Base-by-base conservation (phyloP, 1,284 basidiomycete species). In the Limonomyces culmigenus region DNA sequence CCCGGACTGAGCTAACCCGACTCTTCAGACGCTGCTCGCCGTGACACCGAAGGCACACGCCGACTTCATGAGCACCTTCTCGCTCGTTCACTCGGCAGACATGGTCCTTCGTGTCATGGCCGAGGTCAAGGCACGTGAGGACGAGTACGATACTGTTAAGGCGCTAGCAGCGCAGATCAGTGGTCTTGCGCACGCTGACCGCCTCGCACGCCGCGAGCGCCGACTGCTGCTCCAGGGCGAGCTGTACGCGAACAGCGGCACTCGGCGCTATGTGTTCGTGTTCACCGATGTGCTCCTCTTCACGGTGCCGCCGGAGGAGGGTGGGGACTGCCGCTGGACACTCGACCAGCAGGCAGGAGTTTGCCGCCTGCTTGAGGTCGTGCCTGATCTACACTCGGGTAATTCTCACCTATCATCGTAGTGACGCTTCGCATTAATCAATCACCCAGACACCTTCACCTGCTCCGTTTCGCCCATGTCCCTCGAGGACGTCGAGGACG, bases 101-200 rank as follows among this genome's bases (percentile, higher is more conserved):
- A 57, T 73, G 42, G 66, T 78, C 23, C 71, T 89, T 35, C 65
- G 70, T 17, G 74, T 78, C 2, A 67, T 93, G 54, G 73, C 75
- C 35, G 83, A 87, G 43, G 81, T 88, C 42, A 89, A 88, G 50
- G 56, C 67, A 3, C 68, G 81, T 14, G 86, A 91, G 53, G 83
- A 87, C 39, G 84, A 88, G 43, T 85, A 87, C 49, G 67, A 75
- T 17, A 56, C 72, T 33, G 59, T 83, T 20, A 78, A 79, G 49
- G 53, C 61, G n/a, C 59, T 86, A 13, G 56, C 70, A 13, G 51
- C 58, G 8, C 62, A 65, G 0, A 67, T 91, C 37, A 60, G 66
- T 16, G 78, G 76, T 1, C 48, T 86, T 2, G 68, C 74, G 0
- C 39, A 54, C 4, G 44, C 58, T 2, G 54, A 59, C 19, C 53